Evolutionary conservation across 2,329 filamentous ascomycete genomes (phyloP).

Genomic region (Sporothrix brunneoviolacea): DNA sequence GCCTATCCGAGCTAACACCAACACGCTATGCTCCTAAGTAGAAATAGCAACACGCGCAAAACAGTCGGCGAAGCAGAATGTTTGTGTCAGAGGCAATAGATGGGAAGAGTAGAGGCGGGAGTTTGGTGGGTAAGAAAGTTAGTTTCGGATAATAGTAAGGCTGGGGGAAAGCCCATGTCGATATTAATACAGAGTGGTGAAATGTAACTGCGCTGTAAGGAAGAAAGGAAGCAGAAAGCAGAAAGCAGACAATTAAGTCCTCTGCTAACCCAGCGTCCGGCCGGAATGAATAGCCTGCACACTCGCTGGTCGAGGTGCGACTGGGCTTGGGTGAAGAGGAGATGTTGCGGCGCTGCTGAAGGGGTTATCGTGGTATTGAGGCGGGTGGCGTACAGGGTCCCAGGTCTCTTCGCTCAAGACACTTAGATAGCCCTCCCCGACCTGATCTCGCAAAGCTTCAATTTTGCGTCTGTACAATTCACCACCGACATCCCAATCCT

Average conservation of each 20-base stretch:
- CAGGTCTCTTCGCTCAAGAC: constrained; percentile 73
- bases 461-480: constrained; percentile 84
- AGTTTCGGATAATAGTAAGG: too few relatives aligned
- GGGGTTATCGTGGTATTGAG: constrained; percentile 33
- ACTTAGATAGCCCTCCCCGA: constrained; percentile 82
- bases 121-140: too few relatives aligned
- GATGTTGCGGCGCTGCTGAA: constrained; percentile 30
- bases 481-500: constrained; percentile 61
- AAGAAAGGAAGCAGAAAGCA: background rate
- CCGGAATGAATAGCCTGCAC: constrained; percentile 48
- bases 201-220: too few relatives aligned
- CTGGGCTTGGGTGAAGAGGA: constrained; percentile 31
- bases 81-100: too few relatives aligned
- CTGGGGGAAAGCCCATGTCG: too few relatives aligned
- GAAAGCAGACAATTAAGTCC: background rate
- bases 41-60: constrained; percentile 4
- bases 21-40: constrained; percentile 18
- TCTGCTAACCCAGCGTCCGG: constrained; percentile 39
- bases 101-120: too few relatives aligned
- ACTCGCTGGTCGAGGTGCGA: constrained; percentile 30
- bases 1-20: constrained; percentile 18
- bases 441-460: constrained; percentile 74
- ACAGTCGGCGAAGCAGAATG: constrained; percentile 18
- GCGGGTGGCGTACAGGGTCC: constrained; percentile 37
- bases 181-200: background rate